A percentile compares a stretch with the other conserved stretches of the same genome.
Evolutionary conservation across 225 moss, liverwort and hornwort genomes (phyloP).

Genomic region (Polytrichum commune): DNA sequence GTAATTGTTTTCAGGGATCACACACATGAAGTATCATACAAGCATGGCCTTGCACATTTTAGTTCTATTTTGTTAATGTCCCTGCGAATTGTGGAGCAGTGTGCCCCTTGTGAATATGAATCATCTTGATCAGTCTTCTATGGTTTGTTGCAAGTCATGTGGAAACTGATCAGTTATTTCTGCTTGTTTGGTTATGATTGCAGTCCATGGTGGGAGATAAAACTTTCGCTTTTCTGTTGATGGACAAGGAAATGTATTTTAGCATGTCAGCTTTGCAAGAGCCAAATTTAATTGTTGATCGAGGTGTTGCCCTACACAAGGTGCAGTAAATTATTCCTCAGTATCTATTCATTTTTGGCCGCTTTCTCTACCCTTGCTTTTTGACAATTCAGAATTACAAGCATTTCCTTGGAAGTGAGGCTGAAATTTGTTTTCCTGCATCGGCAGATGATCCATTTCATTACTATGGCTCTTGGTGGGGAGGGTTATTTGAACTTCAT

Average conservation of each 20-base stretch:
- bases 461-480: slow-evolving; percentile 85
- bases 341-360: too few species aligned
- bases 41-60: too few species aligned
- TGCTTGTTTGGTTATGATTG: neutral
- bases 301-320: slow-evolving; percentile 91
- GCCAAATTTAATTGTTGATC: slow-evolving; percentile 66
- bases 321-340: slow-evolving; percentile 18
- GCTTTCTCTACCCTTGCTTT: too few species aligned
- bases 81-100: too few species aligned
- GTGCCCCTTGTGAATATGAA: too few species aligned
- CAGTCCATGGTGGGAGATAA: slow-evolving; percentile 94
- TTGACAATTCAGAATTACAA: too few species aligned
- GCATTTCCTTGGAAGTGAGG: too few species aligned
- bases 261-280: slow-evolving; percentile 70
- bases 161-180: neutral
- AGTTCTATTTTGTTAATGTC: too few species aligned
- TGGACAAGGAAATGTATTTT: slow-evolving; percentile 92
- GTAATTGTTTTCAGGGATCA: too few species aligned
- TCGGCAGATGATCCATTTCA: slow-evolving; percentile 89
- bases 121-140: too few species aligned
- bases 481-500: slow-evolving; percentile 98
- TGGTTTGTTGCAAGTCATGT: too few species aligned
- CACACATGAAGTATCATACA: too few species aligned
- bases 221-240: slow-evolving; percentile 81
- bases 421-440: neutral